Evolutionary conservation across 2,329 filamentous ascomycete species (phyloP).

Genomic region (Colletotrichum viniferum): DNA sequence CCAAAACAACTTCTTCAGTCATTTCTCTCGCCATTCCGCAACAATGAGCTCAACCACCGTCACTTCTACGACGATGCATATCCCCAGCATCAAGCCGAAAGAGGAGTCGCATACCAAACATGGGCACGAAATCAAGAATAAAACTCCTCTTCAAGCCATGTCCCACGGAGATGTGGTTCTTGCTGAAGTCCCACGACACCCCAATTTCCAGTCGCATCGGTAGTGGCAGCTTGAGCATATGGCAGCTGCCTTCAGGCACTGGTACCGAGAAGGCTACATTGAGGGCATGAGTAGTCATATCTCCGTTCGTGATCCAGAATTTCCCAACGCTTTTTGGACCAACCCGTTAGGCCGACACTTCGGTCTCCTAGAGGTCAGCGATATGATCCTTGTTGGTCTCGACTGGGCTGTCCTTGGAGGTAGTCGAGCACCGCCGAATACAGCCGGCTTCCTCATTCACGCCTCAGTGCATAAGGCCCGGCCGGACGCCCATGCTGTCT

Average conservation of each 20-base stretch:
- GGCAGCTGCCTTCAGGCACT: slow-evolving; percentile 71
- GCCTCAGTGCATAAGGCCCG: slow-evolving; percentile 68
- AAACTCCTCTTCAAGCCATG: slow-evolving; percentile 38
- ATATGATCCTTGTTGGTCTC: slow-evolving; percentile 70
- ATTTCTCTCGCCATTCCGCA: background rate
- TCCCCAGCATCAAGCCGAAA: slow-evolving; percentile 4
- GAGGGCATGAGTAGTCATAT: slow-evolving; percentile 75
- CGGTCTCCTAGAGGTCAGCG: slow-evolving; percentile 65
- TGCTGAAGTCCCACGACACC: slow-evolving; percentile 37
- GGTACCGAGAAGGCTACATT: slow-evolving; percentile 67
- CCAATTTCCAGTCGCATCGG: slow-evolving; percentile 44
- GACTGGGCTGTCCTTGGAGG: slow-evolving; percentile 67
- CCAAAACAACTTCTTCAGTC: background rate
- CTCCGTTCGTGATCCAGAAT: slow-evolving; percentile 66
- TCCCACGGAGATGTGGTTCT: slow-evolving; percentile 35
- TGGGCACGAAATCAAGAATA: slow-evolving; percentile 21
- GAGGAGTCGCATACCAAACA: slow-evolving; percentile 22
- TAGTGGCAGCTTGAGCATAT: slow-evolving; percentile 62
- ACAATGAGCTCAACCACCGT: background rate
- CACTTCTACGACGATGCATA: background rate
- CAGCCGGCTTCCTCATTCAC: slow-evolving; percentile 74
- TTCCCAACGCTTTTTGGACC: slow-evolving; percentile 68
- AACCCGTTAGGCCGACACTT: slow-evolving; percentile 71
- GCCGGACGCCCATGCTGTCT: slow-evolving; percentile 68
- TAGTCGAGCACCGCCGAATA: slow-evolving; percentile 65